Evolutionary conservation across 371 early-diverging fungal genomes (phyloP).

Genomic region (Rhizopus microsporus): DNA sequence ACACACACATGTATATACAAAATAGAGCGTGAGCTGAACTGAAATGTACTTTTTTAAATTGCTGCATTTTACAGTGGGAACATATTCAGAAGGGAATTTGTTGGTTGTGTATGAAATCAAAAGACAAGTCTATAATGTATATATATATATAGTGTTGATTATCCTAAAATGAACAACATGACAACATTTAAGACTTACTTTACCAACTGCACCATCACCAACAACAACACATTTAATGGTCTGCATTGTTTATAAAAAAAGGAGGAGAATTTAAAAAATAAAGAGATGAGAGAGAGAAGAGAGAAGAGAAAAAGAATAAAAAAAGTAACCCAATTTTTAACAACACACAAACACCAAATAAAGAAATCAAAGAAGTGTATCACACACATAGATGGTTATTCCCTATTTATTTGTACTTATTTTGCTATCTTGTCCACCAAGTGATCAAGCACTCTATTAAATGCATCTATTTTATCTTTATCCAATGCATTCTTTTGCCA

Average conservation of each 20-base stretch:
- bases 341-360: background rate
- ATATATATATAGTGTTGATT: background rate
- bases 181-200: constrained; percentile 56
- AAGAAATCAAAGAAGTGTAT: background rate
- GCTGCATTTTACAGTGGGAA: constrained; percentile 82
- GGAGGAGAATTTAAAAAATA: background rate
- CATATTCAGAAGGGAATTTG: constrained; percentile 98
- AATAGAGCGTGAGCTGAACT: constrained; percentile 1
- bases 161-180: background rate
- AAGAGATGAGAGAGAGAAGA: no score
- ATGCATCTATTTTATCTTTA: constrained; percentile 4
- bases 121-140: constrained; percentile 82
- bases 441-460: constrained; percentile 4
- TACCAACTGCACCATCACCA: constrained; percentile 99
- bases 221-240: constrained; percentile 96
- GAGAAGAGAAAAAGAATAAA: constrained; percentile 1
- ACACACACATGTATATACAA: background rate
- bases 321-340: constrained; percentile 2
- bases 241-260: constrained; percentile 58
- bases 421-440: no score
- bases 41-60: background rate
- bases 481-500: constrained; percentile 40
- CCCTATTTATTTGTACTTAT: no score
- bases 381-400: background rate
- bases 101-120: constrained; percentile 98